These are phyloP conservation scores for Populus trichocarpa DNA, from an alignment of 441 rosid species.

Conservation along the genomic window DNA sequence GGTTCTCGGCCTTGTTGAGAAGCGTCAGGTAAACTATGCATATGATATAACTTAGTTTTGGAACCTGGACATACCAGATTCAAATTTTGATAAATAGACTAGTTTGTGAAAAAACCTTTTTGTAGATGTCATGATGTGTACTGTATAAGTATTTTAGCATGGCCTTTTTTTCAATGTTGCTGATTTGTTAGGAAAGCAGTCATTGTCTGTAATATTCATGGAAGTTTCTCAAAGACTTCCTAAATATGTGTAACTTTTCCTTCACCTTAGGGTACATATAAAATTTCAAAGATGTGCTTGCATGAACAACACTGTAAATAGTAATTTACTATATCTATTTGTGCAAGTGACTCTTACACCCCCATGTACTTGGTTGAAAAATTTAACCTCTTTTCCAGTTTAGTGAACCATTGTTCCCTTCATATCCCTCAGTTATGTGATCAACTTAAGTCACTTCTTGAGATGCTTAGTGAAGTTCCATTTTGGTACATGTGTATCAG, in stretches of 20 bases:
- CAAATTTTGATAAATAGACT: not conserved
- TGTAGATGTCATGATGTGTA: not conserved
- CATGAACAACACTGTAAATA: not conserved
- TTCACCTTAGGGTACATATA: not conserved
- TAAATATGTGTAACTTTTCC: not conserved
- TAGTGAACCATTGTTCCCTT: not conserved
- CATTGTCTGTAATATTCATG: not conserved
- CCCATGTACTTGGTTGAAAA: not conserved
- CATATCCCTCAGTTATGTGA: not conserved
- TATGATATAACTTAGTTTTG: not conserved
- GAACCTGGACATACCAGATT: not conserved
- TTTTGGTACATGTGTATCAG: not conserved
- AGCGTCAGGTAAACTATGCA: constrained; percentile 58
- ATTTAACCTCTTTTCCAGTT: too few species aligned
- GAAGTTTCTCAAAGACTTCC: not conserved
- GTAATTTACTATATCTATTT: not conserved
- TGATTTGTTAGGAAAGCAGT: not conserved
- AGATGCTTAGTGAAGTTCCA: not conserved
- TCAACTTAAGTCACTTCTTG: not conserved
- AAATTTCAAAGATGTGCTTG: not conserved
- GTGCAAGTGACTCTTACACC: not conserved
- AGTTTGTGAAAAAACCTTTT: not conserved
- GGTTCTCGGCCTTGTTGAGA: constrained; percentile 91
- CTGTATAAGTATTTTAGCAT: not conserved
- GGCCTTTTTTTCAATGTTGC: not conserved